Evolutionary conservation across 2,329 filamentous ascomycete species (phyloP), one percentile per base, ranked within the genome.

Genomic region (Talaromyces funiculosus): DNA sequence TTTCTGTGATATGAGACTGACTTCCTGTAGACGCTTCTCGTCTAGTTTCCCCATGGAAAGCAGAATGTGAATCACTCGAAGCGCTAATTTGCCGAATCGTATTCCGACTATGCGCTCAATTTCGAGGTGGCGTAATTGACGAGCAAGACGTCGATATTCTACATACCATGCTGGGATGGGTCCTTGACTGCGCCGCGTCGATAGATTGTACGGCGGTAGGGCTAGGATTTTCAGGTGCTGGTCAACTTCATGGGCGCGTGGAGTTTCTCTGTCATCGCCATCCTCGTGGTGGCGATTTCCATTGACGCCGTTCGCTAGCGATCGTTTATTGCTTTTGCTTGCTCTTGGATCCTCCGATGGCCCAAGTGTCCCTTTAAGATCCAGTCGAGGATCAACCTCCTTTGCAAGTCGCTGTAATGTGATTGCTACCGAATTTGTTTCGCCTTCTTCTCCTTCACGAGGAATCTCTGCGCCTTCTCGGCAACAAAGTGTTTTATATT

Each of bases 1-100:
- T 61, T 88, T 86, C 68, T 93, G 90, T 61, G 89, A 88, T 80
- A 97, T 88, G 63, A 99, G 84, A 57, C 89, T 90, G 60, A 92
- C 82, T 54, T 87, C 86, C 38, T 90, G 89, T 12, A 97, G 81
- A 63, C 90, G 87, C 74, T 95, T 96, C 74, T 99, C 94, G 66
- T 97, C 93, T n/a, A 97, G 81, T 71, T 94, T 96, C 57, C 94
- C 94, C 70, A 92, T 91, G 61, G 89, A 87, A 40, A 89, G 84
- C 20, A 99, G 82, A 59, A 97, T 91, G 20, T 91, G 88, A 20
- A 92, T 84, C n/a, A 99, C 80, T 8, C 93, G 89, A 18, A 93
- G 82, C 0, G 91, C 91, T 51, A 89, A 81, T 7, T 84, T 83
- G 7, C 91, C 92, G 67, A 90, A 92, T 2, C 86, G 85, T 57